These are phyloP conservation scores for Stagonosporopsis cucurbitacearum DNA, from an alignment of 2,329 filamentous ascomycete species.

Conservation along the genomic window DNA sequence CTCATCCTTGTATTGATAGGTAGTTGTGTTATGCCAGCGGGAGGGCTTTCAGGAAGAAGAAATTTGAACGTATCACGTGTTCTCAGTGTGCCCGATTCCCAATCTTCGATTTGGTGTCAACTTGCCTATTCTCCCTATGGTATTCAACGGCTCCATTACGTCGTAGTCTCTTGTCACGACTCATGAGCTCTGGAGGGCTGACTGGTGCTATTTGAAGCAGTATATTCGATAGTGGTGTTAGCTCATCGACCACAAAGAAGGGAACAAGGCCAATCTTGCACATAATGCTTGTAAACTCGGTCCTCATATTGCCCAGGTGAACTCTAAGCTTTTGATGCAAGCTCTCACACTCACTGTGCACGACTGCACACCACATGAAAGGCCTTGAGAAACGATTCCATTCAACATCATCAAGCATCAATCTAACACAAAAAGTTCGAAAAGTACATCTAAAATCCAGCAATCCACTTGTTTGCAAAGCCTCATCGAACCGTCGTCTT, in stretches of 20 bases:
- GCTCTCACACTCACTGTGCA: no score
- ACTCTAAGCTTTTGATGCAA: background rate
- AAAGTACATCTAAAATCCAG: background rate
- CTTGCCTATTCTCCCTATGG: background rate
- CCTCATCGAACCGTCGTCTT: background rate
- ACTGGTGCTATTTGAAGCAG: no score
- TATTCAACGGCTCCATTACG: no score
- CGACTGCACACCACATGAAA: background rate
- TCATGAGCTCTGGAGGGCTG: background rate
- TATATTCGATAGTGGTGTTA: no score
- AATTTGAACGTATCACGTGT: background rate
- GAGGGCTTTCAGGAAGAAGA: background rate
- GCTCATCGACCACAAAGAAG: no score
- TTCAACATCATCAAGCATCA: background rate
- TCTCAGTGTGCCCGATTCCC: background rate
- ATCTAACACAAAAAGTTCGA: background rate
- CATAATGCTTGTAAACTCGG: no score
- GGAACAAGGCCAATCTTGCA: no score
- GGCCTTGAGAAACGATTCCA: background rate
- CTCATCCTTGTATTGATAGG: conserved; percentile 17
- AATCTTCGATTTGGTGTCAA: background rate
- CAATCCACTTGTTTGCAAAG: background rate
- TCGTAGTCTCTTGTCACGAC: background rate
- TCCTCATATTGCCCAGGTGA: background rate
- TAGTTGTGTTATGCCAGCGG: background rate